Percentiles rank a stretch among this genome's conserved stretches.
Evolutionary conservation across 805 yeast species (phyloP).

Genomic region (Sungouiozyma intestinalis): DNA sequence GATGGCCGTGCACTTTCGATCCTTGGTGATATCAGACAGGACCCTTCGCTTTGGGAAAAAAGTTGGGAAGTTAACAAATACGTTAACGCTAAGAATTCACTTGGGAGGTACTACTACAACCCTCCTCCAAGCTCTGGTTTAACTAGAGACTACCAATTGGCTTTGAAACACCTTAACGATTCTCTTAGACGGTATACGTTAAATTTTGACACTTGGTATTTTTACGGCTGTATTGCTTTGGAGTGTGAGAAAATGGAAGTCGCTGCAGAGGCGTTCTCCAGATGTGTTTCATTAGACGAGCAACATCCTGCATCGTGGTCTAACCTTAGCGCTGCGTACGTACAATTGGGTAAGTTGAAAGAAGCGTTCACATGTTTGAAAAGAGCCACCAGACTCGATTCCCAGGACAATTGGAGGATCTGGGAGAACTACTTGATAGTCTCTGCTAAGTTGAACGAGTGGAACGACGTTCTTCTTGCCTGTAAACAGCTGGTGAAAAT

Average conservation of each 20-base stretch:
- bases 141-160: slow-evolving; percentile 39
- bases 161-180: slow-evolving; percentile 62
- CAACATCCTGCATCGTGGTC: slow-evolving; percentile 81
- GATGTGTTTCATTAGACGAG: slow-evolving; percentile 82
- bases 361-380: slow-evolving; percentile 83
- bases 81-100: slow-evolving; percentile 74
- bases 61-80: slow-evolving; percentile 84
- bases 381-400: slow-evolving; percentile 65
- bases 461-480: slow-evolving; percentile 81
- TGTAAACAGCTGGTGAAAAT: slow-evolving; percentile 51
- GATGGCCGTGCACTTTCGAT: slow-evolving; percentile 81
- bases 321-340: slow-evolving; percentile 72
- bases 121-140: slow-evolving; percentile 51
- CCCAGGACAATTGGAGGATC: slow-evolving; percentile 73
- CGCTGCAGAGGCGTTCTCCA: slow-evolving; percentile 85
- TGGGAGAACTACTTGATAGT: slow-evolving; percentile 82
- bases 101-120: slow-evolving; percentile 59
- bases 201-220: slow-evolving; percentile 75
- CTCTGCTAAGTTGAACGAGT: slow-evolving; percentile 71
- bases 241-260: slow-evolving; percentile 59
- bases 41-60: slow-evolving; percentile 66
- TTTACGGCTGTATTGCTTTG: slow-evolving; percentile 84
- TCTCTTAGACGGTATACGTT: slow-evolving; percentile 66
- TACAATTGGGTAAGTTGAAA: slow-evolving; percentile 49
- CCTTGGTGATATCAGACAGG: slow-evolving; percentile 73